Conservation (phyloP, 371 early-diverging fungal species). For the Phascolomyces articulosus region DNA sequence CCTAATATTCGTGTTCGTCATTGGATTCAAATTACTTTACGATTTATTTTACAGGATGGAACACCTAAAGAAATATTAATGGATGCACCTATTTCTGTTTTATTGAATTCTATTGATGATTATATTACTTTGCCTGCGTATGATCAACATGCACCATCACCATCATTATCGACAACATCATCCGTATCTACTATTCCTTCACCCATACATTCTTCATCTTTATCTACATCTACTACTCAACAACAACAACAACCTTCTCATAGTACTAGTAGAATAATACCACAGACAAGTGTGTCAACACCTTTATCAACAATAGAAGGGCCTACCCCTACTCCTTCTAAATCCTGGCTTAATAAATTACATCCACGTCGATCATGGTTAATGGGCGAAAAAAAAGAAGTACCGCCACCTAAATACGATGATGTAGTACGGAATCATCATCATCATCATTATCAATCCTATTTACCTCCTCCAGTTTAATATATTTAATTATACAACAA, state of each 20-base stretch:
- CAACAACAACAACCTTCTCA: no score
- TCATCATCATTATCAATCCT: no score
- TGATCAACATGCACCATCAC: background rate
- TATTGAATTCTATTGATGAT: slow-evolving; percentile 26
- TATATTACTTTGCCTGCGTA: slow-evolving; percentile 35
- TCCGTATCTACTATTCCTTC: no score
- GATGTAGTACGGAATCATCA: background rate
- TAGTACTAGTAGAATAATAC: no score
- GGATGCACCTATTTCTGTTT: slow-evolving; percentile 33
- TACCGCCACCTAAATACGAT: slow-evolving; percentile 14
- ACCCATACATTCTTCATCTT: no score
- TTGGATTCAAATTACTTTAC: slow-evolving; percentile 39
- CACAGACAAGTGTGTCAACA: no score
- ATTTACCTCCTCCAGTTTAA: no score
- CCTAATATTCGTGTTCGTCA: slow-evolving; percentile 43
- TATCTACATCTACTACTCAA: no score
- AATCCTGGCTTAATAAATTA: slow-evolving; percentile 15
- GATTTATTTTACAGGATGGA: slow-evolving; percentile 23
- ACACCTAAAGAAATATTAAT: slow-evolving; percentile 30
- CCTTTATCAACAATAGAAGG: no score
- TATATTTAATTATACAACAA: no score
- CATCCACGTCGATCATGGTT: slow-evolving; percentile 11
- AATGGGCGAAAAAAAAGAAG: background rate
- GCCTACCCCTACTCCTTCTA: slow-evolving; percentile 3
- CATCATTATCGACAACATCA: no score